phyloP scores from a whole-genome alignment of 106 monocot species.

The Acorus gramineus region DNA sequence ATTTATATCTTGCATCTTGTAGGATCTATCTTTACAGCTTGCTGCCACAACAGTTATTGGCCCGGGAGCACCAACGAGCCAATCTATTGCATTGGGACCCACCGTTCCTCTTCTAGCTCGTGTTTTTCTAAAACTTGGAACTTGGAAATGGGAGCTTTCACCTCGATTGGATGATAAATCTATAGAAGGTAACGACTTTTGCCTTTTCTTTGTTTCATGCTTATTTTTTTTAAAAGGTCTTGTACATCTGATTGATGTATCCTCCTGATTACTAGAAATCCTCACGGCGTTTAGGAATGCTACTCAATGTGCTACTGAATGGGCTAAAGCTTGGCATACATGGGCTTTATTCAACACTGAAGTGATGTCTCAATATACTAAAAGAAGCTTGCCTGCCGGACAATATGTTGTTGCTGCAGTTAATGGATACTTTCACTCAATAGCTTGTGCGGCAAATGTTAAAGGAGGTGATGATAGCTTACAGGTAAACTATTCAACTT shows the following conservation, averaged over 20 bases:
- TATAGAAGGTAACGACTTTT: slow-evolving; percentile 51
- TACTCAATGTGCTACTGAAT: slow-evolving; percentile 63
- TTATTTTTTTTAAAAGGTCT: neutral
- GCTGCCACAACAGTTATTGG: slow-evolving; percentile 34
- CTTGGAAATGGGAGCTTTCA: slow-evolving; percentile 76
- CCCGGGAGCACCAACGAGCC: slow-evolving; percentile 15
- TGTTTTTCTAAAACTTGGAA: slow-evolving; percentile 89
- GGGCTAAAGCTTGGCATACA: slow-evolving; percentile 96
- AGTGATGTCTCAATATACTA: slow-evolving; percentile 89
- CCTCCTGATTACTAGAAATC: slow-evolving; percentile 45
- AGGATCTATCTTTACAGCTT: slow-evolving; percentile 78
- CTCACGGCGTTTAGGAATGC: slow-evolving; percentile 72
- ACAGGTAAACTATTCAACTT: slow-evolving; percentile 34
- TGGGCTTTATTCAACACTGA: slow-evolving; percentile 99
- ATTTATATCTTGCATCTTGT: slow-evolving; percentile 3
- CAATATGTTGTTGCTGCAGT: slow-evolving; percentile 96
- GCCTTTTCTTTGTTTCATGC: neutral
- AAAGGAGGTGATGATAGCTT: slow-evolving; percentile 98
- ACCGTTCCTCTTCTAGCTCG: slow-evolving; percentile 81
- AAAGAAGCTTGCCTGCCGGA: slow-evolving; percentile 46
- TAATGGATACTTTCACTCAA: slow-evolving; percentile 92
- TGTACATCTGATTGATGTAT: slow-evolving; percentile 1
- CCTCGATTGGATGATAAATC: slow-evolving; percentile 87
- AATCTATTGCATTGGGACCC: slow-evolving; percentile 15
- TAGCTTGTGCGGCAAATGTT: slow-evolving; percentile 85